Base-by-base conservation (phyloP, 768 basidiomycete genomes). In the Rickenella mellea region DNA sequence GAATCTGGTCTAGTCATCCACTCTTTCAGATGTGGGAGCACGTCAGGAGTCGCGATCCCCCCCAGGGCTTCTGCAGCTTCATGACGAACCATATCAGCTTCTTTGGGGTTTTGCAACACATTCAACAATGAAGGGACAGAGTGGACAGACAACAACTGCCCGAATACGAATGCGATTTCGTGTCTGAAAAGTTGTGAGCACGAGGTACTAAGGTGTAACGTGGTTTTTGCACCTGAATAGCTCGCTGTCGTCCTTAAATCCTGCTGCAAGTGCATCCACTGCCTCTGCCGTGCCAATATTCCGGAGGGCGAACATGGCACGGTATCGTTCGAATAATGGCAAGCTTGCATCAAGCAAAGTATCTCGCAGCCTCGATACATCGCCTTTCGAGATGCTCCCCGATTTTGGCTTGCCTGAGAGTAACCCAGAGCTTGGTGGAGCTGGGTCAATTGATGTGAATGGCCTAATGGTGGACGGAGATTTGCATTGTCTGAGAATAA, bases 51-150 rank as follows among this genome's bases (percentile, higher is more conserved):
- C 21, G 83, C 93, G 43, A 99, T 98, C 4, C 94, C 90, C n/a
- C 96, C 96, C 0, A 99, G 73, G 6, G 96, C 96, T 61, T 99
- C 96, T 3, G 96, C 96, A 20, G 94, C 96, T 61, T 99, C 96
- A 52, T 99, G 96, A 25, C 96, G 78, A 8, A 99, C 96, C 94
- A 99, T 98, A 43, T 92, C 90, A 9, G 82, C 82, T 61, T 98
- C 96, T 1, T 64, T 56, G 2, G 58, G 42, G 49, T 91, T 66
- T 49, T 76, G 68, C n/a, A 99, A 69, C 22, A 94, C 87, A 28
- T 73, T 62, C 27, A 97, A 58, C 25, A 99, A 69, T 1, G 86
- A 73, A 8, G 93, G 91, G 17, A 98, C 85, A 0, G 91, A 84
- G 57, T 92, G 80, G 5, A 83, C 70, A 1, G 89, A 91, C 39